Evolutionary conservation across 2,329 filamentous ascomycete species (phyloP), one percentile per base, ranked within the genome.

Genomic region (Chaetoscypha palmicola): DNA sequence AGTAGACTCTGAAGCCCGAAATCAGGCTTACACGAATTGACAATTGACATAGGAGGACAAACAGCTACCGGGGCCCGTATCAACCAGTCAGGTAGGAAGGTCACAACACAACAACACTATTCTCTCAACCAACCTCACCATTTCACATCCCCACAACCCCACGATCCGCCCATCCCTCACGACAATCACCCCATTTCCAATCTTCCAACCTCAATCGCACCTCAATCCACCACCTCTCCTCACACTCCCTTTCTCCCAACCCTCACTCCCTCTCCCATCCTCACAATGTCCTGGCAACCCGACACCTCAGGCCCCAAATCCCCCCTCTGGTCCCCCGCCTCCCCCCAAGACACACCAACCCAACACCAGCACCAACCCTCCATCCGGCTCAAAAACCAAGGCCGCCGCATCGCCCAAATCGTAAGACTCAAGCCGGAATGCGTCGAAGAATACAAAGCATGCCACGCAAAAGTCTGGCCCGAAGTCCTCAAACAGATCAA

Each of bases 401-500:
- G 68, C 36, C 68, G 70, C 3, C 76, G 83, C 47, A 73, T 88
- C 54, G 83, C 74, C 30, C 85, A 89, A 64, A 82, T 87, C 52
- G 72, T 90, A 42, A 80, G 78, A 59, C 73, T 91, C 44, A 84
- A 80, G 64, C 77, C 78, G 10, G 77, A 83, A 50, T 74, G 69
- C 49, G 67, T 83, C 11, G 73, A 74, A 17, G 74, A 79, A 52
- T 91, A 90, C 68, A 89, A 86, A 62, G 73, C 80, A 56, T 81
- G 77, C 50, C 86, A 90, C 59, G 79, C 77, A 5, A 73, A 72
- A 3, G 83, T 88, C 1, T 91, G 85, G 86, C 84, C 84, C 4
- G 82, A 85, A 55, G 84, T 92, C 1, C 66, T 86, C 24, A 72
- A 78, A 61, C 82, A 88, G 66, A 89, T 91, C 58, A 79, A 81